Base-by-base conservation (phyloP, 305 asterid species). In the Fraxinus xanthoxyloides region DNA sequence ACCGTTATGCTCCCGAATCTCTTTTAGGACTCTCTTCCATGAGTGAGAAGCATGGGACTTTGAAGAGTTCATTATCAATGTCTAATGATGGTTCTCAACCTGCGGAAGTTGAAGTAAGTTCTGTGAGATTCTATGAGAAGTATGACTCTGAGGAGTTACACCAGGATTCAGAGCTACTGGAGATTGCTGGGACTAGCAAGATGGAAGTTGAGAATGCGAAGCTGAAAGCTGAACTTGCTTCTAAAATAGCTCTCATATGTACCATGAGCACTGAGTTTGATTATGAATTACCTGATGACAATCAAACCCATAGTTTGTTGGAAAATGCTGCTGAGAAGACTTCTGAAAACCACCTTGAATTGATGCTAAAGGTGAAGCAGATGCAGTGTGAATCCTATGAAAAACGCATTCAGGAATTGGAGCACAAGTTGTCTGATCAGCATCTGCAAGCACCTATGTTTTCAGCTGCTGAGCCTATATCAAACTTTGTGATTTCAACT, bases 181-280 rank as follows among this genome's bases (percentile, higher is more conserved):
- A 94, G 88, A 90, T 96, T 85, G 97, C 97, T 2, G 99, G 99
- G 82, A 94, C 98, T 23, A 92, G 98, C 91, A 94, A 91, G 91
- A 81, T 94, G 88, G 99, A 96, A 84, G 98, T 96, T 51, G 99
- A 96, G 87, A 94, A 94, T 89, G 98, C 97, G 0, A 91, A 90
- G 79, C 87, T 96, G 67, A 96, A 94, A 89, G 98, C 98, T 79
- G 98, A 94, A 81, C 98, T 96, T 80, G 98, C 99, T 89, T 91
- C 99, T 17, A 94, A 95, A 87, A 94, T 96, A 72, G 97, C 98
- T 38, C 82, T 92, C 59, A 83, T 96, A 28, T 93, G 98, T 83
- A 90, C 97, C 26, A 87, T 92, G 56, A 77, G 90, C 77, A 82
- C 92, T 4, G 97, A 90, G 77, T 86, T 88, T 73, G 94, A 93